Conservation (phyloP, 2,329 filamentous ascomycete species). For the Paecilomyces formosus region DNA sequence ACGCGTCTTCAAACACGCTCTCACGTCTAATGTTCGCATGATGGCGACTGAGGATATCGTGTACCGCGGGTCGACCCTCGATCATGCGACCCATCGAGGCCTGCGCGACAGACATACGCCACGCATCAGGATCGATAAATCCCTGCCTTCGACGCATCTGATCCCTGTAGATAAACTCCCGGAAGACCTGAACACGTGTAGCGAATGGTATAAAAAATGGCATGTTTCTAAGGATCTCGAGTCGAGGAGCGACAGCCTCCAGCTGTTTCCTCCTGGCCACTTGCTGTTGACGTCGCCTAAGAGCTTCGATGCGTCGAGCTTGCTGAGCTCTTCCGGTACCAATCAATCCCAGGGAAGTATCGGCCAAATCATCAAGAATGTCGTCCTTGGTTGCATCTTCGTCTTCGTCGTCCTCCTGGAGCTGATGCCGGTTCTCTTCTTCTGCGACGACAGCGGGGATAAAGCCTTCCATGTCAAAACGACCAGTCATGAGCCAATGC, state of each 20-base stretch:
- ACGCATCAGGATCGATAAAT: slow-evolving; percentile 63
- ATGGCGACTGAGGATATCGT: slow-evolving; percentile 49
- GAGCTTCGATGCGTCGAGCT: slow-evolving; percentile 53
- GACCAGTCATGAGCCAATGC: slow-evolving; percentile 90
- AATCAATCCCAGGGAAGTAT: slow-evolving; percentile 35
- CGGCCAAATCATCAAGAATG: slow-evolving; percentile 30
- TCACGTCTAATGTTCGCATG: slow-evolving; percentile 74
- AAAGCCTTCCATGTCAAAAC: slow-evolving; percentile 82
- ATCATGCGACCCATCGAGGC: slow-evolving; percentile 29
- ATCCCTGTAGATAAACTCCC: slow-evolving; percentile 83
- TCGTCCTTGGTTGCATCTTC: slow-evolving; percentile 44
- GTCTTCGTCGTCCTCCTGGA: slow-evolving; percentile 57
- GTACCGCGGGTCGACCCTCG: slow-evolving; percentile 31
- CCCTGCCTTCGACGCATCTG: slow-evolving; percentile 64
- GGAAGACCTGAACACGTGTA: slow-evolving; percentile 84
- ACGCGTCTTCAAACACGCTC: slow-evolving; percentile 78
- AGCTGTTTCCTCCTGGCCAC: slow-evolving; percentile 63
- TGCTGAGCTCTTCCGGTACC: slow-evolving; percentile 57
- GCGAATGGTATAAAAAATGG: slow-evolving; percentile 94
- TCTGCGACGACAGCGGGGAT: slow-evolving; percentile 80
- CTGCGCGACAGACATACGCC: slow-evolving; percentile 57
- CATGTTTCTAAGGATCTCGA: slow-evolving; percentile 91
- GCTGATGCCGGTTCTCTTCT: slow-evolving; percentile 66
- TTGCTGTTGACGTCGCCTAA: slow-evolving; percentile 58
- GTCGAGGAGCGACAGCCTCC: slow-evolving; percentile 71